A percentile compares a stretch with the other conserved stretches of the same genome.
Evolutionary conservation across 1,284 basidiomycete genomes (phyloP).

Genomic region (Boletus semigastroideus): DNA sequence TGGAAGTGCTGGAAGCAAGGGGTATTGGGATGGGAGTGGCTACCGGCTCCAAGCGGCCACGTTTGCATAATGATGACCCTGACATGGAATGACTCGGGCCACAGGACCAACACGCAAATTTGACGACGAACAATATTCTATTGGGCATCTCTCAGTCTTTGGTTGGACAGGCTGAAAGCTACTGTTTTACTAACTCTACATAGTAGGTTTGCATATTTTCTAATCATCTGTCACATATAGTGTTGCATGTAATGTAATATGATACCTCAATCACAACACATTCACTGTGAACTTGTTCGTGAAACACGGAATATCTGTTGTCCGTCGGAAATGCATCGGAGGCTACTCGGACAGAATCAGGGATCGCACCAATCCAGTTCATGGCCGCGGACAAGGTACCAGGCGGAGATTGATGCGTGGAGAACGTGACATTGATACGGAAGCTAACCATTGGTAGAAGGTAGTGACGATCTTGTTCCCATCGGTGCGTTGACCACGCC

Average conservation of each 20-base stretch:
- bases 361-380: slow-evolving; percentile 4
- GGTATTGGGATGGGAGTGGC: slow-evolving; percentile 64
- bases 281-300: slow-evolving; percentile 8
- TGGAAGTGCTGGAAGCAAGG: slow-evolving; percentile 73
- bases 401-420: slow-evolving; percentile 28
- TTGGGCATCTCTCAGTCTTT: slow-evolving; percentile 28
- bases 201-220: slow-evolving; percentile 33
- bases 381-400: slow-evolving; percentile 29
- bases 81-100: slow-evolving; percentile 41
- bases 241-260: slow-evolving; percentile 41
- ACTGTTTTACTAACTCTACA: slow-evolving; percentile 35
- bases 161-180: slow-evolving; percentile 26
- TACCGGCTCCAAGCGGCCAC: slow-evolving; percentile 54
- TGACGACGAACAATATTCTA: slow-evolving; percentile 28
- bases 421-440: slow-evolving; percentile 13
- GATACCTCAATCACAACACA: slow-evolving; percentile 34
- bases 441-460: slow-evolving; percentile 22
- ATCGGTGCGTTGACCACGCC: slow-evolving; percentile 29
- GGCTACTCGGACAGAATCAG: slow-evolving; percentile 2
- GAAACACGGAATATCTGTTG: slow-evolving; percentile 1
- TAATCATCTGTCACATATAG: slow-evolving; percentile 36
- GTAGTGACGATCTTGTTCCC: slow-evolving; percentile 30
- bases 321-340: slow-evolving; percentile 15
- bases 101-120: slow-evolving; percentile 19
- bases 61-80: slow-evolving; percentile 52